phyloP scores from a whole-genome alignment of 1,284 basidiomycete genomes.

The Tilletia walkeri region DNA sequence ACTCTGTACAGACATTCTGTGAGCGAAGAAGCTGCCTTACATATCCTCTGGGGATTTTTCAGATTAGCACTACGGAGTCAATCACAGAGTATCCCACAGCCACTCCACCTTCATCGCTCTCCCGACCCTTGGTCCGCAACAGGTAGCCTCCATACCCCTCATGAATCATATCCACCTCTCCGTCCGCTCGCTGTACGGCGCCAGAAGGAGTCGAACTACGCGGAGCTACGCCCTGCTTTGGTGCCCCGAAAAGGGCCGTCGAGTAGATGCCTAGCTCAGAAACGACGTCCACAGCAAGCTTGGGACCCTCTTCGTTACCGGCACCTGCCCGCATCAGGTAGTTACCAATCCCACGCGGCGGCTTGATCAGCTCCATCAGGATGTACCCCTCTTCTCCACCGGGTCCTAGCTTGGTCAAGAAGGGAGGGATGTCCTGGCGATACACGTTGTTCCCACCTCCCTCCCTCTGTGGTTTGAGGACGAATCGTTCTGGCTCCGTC shows the following conservation, averaged over 20 bases:
- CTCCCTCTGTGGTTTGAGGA: conserved; percentile 93
- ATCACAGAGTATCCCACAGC: conserved; percentile 86
- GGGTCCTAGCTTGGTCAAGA: conserved; percentile 63
- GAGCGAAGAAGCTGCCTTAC: no score
- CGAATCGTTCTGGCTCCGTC: conserved; percentile 64
- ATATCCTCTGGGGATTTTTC: conserved; percentile 4
- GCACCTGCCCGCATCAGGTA: conserved; percentile 69
- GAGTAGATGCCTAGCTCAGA: conserved; percentile 92
- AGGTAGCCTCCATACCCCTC: conserved; percentile 72
- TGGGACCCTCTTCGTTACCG: conserved; percentile 50
- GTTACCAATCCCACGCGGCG: conserved; percentile 68
- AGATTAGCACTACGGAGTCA: conserved; percentile 74
- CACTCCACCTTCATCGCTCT: conserved; percentile 90
- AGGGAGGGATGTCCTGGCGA: conserved; percentile 71
- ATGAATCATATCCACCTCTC: conserved; percentile 56
- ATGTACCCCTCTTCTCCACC: conserved; percentile 71
- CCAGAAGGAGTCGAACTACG: not conserved
- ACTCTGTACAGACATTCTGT: no score
- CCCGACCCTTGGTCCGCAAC: conserved; percentile 85
- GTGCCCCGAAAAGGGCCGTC: conserved; percentile 70
- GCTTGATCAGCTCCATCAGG: conserved; percentile 84
- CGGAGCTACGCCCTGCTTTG: not conserved
- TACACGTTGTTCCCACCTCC: conserved; percentile 98
- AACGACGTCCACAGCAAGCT: conserved; percentile 68
- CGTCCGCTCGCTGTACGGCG: conserved; percentile 37